A percentile compares a stretch with the other conserved stretches of the same genome.
Conservation (phyloP, 371 early-diverging fungal genomes). For the Lichtheimia ornata region DNA sequence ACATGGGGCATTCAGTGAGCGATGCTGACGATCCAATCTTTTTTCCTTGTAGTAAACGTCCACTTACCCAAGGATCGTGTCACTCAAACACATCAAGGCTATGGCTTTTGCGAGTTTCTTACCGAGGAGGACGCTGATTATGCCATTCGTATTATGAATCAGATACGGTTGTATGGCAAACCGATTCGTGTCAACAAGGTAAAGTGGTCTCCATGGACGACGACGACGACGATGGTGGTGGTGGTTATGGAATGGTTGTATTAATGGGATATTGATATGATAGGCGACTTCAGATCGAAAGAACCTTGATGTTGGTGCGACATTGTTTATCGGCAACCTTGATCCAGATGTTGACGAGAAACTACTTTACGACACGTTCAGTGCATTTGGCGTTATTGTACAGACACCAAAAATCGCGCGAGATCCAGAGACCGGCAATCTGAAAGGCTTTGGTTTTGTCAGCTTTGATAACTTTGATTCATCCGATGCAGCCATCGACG, state of each 20-base stretch:
- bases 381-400: slow-evolving; percentile 90
- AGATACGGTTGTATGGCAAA: slow-evolving; percentile 93
- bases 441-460: slow-evolving; percentile 95
- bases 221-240: no score
- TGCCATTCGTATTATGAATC: slow-evolving; percentile 95
- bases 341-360: slow-evolving; percentile 95
- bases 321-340: slow-evolving; percentile 95
- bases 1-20: background rate
- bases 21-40: slow-evolving; percentile 5
- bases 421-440: slow-evolving; percentile 85
- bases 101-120: slow-evolving; percentile 95
- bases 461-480: slow-evolving; percentile 93
- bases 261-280: background rate
- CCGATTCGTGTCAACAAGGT: slow-evolving; percentile 96
- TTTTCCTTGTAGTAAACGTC: slow-evolving; percentile 71
- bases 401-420: slow-evolving; percentile 89
- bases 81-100: slow-evolving; percentile 93
- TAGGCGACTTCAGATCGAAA: slow-evolving; percentile 88
- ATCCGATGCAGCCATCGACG: slow-evolving; percentile 94
- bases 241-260: no score
- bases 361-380: slow-evolving; percentile 94
- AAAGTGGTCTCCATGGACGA: slow-evolving; percentile 9
- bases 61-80: slow-evolving; percentile 97
- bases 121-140: slow-evolving; percentile 97
- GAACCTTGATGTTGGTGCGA: slow-evolving; percentile 94